These are phyloP conservation scores for Hepatocystis sp. DNA, from an alignment of 169 alveolate genomes.

Conservation along the genomic window DNA sequence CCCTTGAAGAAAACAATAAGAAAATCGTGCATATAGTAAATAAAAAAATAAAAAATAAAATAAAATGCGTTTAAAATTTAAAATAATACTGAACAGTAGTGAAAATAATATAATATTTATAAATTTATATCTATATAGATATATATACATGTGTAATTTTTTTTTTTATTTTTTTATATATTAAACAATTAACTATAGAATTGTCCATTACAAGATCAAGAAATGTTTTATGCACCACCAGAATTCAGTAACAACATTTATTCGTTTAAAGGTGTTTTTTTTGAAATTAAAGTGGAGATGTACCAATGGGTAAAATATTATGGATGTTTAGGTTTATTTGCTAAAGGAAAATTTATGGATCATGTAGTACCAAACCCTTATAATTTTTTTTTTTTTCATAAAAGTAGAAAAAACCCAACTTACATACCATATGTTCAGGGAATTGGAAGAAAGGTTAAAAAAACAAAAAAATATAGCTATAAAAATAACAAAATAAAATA, in stretches of 20 bases:
- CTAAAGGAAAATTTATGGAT: constrained; percentile 59
- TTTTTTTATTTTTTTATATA: too few species aligned
- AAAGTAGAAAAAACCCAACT: constrained; percentile 41
- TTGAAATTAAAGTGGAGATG: constrained; percentile 85
- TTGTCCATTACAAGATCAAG: constrained; percentile 79
- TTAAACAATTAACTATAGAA: constrained; percentile 61
- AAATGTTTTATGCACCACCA: constrained; percentile 81
- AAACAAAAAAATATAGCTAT: too few species aligned
- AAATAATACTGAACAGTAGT: too few species aligned
- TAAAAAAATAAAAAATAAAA: constrained; percentile 1
- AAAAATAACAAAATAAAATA: too few species aligned
- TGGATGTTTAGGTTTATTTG: constrained; percentile 67
- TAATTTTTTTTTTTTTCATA: constrained; percentile 48
- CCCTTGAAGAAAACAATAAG: constrained; percentile 69
- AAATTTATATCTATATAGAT: too few species aligned
- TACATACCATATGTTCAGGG: constrained; percentile 43
- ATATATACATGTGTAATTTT: too few species aligned
- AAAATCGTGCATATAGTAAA: constrained; percentile 69
- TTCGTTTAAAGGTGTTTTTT: constrained; percentile 84
- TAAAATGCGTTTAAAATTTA: too few species aligned
- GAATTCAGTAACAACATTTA: constrained; percentile 86
- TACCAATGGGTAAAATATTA: constrained; percentile 81
- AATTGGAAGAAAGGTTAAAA: constrained; percentile 69
- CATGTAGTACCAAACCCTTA: constrained; percentile 66
- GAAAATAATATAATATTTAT: too few species aligned